Evolutionary conservation across 23 red algal species (phyloP), one percentile per base, ranked within the genome.

Genomic region (Gracilaria domingensis): DNA sequence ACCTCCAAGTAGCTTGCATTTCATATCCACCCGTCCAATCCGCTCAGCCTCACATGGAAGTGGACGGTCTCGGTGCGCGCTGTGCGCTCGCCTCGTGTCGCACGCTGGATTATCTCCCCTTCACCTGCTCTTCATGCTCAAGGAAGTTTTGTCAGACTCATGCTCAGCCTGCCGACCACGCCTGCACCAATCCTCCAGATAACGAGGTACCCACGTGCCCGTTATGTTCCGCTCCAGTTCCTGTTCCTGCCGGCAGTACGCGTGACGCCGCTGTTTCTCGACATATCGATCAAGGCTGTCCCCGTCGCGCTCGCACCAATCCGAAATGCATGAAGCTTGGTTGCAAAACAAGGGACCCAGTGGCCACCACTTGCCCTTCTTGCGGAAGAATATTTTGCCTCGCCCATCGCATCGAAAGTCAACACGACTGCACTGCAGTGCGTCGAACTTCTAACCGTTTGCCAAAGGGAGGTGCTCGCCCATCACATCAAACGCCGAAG

Each of bases 31-130:
- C 59, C 59, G 26, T 30, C 59, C 18, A 11, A 29, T 29, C 26
- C 26, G 59, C 26, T 24, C 26, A 62, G 59, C 67, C 44, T 42
- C 0, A 20, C 1, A 92, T 92, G 89, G 89, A 92, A 65, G 61
- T 92, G 76, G 89, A 92, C 60, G 89, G 89, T 34, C 89, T 92
- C 11, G 89, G 89, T 49, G 64, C 89, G 33, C 78, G 89, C 0
- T 92, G 89, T 45, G 44, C 77, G 4, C 80, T 92, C 12, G 65
- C 77, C 23, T 74, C 89, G 29, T 92, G 89, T 65, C 79, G 79
- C 66, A 50, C 61, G 1, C 26, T 92, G 17, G 89, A 92, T 64
- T 92, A 83, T 45, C 89, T 92, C 34, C 89, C 89, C 8, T 57
- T 84, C 61, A 71, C 42, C 14, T 92, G 89, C 37, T 32, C 77